Percentiles rank a stretch among this genome's conserved stretches.
Conservation (phyloP, 2,329 filamentous ascomycete species). For the Aschersonia sp. region DNA sequence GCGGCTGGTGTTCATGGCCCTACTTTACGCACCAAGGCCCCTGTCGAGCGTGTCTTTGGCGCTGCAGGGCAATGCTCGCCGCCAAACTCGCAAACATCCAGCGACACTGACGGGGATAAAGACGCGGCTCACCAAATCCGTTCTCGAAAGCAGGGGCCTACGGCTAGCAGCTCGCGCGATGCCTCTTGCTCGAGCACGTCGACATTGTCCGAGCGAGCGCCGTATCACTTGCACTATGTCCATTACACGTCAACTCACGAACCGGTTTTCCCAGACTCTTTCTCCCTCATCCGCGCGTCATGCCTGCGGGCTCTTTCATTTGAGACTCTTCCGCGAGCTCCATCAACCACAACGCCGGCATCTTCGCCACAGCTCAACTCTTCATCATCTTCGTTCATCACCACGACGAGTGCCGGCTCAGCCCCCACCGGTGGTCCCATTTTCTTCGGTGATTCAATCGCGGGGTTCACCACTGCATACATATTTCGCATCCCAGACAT, state of each 20-base stretch:
- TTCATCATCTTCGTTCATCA: constrained; percentile 33
- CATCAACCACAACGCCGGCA: constrained; percentile 24
- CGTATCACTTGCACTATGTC: constrained; percentile 47
- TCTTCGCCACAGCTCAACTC: constrained; percentile 17
- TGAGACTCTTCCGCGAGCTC: constrained; percentile 47
- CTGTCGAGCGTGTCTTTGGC: constrained; percentile 44
- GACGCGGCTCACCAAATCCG: constrained; percentile 22
- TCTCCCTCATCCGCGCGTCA: constrained; percentile 51
- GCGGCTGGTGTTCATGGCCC: constrained; percentile 31
- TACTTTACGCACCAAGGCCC: constrained; percentile 44
- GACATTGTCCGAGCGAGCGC: constrained; percentile 27
- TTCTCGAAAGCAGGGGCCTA: constrained; percentile 27
- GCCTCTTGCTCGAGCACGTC: constrained; percentile 39
- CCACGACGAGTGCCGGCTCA: constrained; percentile 36
- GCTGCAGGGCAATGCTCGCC: constrained; percentile 31
- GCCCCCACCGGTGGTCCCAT: constrained; percentile 50
- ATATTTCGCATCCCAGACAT: constrained; percentile 57
- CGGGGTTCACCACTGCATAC: constrained; percentile 56
- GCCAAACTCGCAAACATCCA: constrained; percentile 36
- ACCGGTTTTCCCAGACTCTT: constrained; percentile 44
- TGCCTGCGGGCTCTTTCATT: constrained; percentile 53
- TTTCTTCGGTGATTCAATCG: constrained; percentile 51
- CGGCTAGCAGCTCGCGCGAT: constrained; percentile 24
- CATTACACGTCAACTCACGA: constrained; percentile 58
- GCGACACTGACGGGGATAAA: constrained; percentile 37